Evolutionary conservation across 805 yeast genomes (phyloP).

Genomic region (Sugiyamaella chiloensis): DNA sequence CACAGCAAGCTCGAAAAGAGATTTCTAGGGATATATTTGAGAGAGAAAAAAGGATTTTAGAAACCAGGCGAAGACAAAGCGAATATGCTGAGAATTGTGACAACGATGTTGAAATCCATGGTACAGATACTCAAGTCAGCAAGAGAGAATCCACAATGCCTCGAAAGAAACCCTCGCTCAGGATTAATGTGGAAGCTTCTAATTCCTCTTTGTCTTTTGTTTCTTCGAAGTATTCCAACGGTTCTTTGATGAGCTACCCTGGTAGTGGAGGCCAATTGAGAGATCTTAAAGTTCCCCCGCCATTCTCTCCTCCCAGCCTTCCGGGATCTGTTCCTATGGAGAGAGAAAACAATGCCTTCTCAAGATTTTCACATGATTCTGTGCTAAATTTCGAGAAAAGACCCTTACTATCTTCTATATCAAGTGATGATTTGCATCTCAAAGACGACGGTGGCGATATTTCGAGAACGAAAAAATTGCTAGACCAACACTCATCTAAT

Average conservation of each 20-base stretch:
- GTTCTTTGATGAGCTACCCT: background rate
- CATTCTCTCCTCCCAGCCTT: constrained; percentile 1
- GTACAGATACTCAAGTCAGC: background rate
- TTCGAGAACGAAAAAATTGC: background rate
- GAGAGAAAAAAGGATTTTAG: constrained; percentile 6
- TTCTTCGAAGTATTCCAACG: background rate
- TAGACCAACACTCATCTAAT: background rate
- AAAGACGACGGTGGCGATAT: background rate
- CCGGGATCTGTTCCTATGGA: constrained; percentile 3
- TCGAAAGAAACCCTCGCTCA: background rate
- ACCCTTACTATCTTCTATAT: background rate
- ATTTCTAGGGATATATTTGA: constrained; percentile 8
- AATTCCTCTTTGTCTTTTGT: background rate
- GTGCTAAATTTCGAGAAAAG: background rate
- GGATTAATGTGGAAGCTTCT: background rate
- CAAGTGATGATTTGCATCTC: background rate
- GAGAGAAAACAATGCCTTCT: background rate
- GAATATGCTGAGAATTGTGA: background rate
- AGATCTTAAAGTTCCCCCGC: background rate
- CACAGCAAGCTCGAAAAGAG: constrained; percentile 8
- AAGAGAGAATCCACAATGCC: background rate
- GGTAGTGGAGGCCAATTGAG: background rate
- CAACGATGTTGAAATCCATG: background rate
- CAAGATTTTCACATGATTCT: background rate
- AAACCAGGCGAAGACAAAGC: background rate